Conservation (phyloP, 2,329 filamentous ascomycete genomes). For the Fusarium begoniae region DNA sequence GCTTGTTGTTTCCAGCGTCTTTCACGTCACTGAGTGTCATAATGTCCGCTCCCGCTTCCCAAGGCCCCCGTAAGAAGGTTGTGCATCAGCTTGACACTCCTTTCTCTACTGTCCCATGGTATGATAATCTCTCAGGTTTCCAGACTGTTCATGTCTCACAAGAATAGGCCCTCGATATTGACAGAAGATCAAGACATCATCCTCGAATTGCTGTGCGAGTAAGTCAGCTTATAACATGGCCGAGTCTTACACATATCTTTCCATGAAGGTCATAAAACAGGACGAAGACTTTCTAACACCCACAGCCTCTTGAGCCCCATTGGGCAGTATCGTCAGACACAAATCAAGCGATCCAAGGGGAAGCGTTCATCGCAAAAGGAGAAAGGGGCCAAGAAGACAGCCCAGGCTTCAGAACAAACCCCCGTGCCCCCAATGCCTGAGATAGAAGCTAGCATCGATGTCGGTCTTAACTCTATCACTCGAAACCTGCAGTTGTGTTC, state of each 20-base stretch:
- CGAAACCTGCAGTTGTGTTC: slow-evolving; percentile 62
- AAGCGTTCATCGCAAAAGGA: slow-evolving; percentile 65
- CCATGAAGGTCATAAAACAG: not conserved
- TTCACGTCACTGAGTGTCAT: not conserved
- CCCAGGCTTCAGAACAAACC: slow-evolving; percentile 32
- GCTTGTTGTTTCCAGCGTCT: not conserved
- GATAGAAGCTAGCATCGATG: slow-evolving; percentile 65
- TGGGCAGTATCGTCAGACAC: slow-evolving; percentile 66
- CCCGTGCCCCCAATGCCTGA: slow-evolving; percentile 56
- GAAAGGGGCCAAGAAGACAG: slow-evolving; percentile 47
- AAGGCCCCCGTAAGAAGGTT: slow-evolving; percentile 60
- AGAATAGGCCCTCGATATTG: slow-evolving; percentile 67
- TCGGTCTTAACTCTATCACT: slow-evolving; percentile 72
- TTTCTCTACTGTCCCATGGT: slow-evolving; percentile 70
- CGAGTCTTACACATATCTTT: not conserved
- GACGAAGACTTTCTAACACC: not conserved
- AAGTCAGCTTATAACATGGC: slow-evolving; percentile 32
- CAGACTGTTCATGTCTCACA: not conserved
- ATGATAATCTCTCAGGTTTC: not conserved
- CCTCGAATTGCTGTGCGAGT: slow-evolving; percentile 74
- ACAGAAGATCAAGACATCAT: slow-evolving; percentile 69
- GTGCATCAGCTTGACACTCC: slow-evolving; percentile 73
- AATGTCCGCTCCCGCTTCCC: slow-evolving; percentile 41
- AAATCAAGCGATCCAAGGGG: slow-evolving; percentile 68
- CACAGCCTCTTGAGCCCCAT: slow-evolving; percentile 70